These are phyloP conservation scores for Phytophthora citrophthora DNA, from an alignment of 352 stramenopile genomes.

Conservation along the genomic window DNA sequence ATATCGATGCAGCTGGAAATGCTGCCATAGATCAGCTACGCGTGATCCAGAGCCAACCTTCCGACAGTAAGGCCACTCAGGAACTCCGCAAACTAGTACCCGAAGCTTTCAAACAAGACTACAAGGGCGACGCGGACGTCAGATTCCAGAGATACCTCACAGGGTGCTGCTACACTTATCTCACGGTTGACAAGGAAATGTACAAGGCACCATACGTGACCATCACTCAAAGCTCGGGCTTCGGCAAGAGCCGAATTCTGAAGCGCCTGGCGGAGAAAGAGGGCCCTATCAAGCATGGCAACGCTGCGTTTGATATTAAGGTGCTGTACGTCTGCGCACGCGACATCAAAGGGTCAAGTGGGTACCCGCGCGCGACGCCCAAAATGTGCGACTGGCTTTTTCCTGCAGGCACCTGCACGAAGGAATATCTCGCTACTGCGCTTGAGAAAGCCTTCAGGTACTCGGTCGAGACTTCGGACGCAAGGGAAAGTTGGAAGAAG, in stretches of 20 bases:
- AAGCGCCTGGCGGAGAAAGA: neutral
- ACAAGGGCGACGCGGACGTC: no score
- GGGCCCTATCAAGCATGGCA: neutral
- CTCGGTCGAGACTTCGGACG: neutral
- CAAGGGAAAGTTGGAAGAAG: neutral
- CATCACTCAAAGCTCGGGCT: slow-evolving; percentile 12
- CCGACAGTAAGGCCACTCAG: no score
- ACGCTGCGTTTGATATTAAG: neutral
- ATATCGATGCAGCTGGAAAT: no score
- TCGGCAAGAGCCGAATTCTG: slow-evolving; percentile 10
- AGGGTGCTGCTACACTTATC: neutral
- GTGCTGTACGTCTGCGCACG: slow-evolving; percentile 1
- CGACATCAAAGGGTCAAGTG: neutral
- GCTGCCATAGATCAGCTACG: neutral
- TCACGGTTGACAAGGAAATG: no score
- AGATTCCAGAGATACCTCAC: neutral
- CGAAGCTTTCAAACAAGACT: neutral
- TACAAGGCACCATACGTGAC: neutral
- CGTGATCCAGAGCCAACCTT: neutral
- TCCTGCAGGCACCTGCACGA: neutral
- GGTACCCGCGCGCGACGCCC: neutral
- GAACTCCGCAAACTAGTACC: no score
- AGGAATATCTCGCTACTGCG: neutral
- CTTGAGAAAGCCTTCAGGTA: slow-evolving; percentile 1
- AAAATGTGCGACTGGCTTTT: neutral